Evolutionary conservation across 768 basidiomycete species (phyloP).

Genomic region (Termitomyces sp.): DNA sequence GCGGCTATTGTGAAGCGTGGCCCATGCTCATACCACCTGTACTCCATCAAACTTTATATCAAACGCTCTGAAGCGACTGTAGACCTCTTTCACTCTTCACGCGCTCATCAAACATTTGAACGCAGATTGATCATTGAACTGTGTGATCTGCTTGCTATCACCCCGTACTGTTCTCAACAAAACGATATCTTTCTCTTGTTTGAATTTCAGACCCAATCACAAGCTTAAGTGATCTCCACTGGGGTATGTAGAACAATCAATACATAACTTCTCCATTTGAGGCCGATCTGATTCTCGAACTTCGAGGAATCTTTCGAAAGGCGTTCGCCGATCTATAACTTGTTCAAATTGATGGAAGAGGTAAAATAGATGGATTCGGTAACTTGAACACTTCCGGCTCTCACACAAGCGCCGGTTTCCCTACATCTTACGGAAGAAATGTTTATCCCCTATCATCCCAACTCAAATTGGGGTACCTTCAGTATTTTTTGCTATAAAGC

Average conservation of each 20-base stretch:
- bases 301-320: not conserved
- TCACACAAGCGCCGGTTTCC: not conserved
- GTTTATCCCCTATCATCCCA: not conserved
- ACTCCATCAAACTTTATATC: not conserved
- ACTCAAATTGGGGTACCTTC: not conserved
- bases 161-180: conserved; percentile 1
- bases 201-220: not conserved
- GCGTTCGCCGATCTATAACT: conserved; percentile 2
- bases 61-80: not conserved
- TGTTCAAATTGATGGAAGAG: not conserved
- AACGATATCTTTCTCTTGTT: not conserved
- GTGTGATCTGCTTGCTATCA: not conserved
- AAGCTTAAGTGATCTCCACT: not conserved
- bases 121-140: not conserved
- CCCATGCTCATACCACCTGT: not conserved
- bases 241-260: not conserved
- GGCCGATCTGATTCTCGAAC: not conserved
- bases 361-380: not conserved
- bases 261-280: not conserved
- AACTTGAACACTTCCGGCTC: not conserved
- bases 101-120: not conserved
- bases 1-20: not conserved
- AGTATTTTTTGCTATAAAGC: conserved; percentile 9
- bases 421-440: not conserved
- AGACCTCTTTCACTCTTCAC: not conserved